Evolutionary conservation across 2,329 filamentous ascomycete genomes (phyloP), one percentile per base, ranked within the genome.

Genomic region (Colletotrichum eleusines): DNA sequence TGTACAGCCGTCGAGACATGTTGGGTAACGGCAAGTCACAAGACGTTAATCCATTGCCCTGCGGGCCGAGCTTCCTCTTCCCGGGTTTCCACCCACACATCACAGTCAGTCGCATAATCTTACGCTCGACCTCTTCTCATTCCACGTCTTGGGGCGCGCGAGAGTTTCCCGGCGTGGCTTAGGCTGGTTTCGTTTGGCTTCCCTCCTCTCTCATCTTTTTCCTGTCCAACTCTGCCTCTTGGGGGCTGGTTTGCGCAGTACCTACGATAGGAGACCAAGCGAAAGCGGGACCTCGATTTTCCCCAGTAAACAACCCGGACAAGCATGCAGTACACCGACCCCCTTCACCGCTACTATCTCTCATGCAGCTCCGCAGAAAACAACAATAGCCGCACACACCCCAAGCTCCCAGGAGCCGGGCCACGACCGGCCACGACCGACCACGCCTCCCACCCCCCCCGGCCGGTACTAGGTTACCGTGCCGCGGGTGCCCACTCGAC

Each of bases 261-360:
- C n/a, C n/a, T n/a, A 44, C 44, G 58, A 68, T 71, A 63, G 68
- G 68, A 71, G 23, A 61, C 31, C 33, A 26, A 42, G 35, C 48
- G 53, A 51, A 63, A 54, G 68, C 57, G 58, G 64, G 63, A 58
- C 40, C 53, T 51, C 57, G 23, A 58, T 59, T 33, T 33, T 31
- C 33, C 48, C 38, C 38, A 40, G 8, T 40, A 33, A 53, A 33
- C 26, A 26, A 31, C 57, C 58, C 64, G 42, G 42, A 68, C 54
- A 53, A 54, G 33, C 48, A 63, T 70, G 64, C 53, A 63, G 33
- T 63, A 68, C 58, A 71, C 68, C 68, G 68, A 71, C 64, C 64
- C 48, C 58, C 58, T 70, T 70, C 67, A 70, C 67, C 67, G 67
- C 67, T 67, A 70, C 53, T 65, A 54, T 66, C 48, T 38, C 42